These are phyloP conservation scores for Penicillium sp. DNA, from an alignment of 2,329 filamentous ascomycete genomes.

Conservation along the genomic window DNA sequence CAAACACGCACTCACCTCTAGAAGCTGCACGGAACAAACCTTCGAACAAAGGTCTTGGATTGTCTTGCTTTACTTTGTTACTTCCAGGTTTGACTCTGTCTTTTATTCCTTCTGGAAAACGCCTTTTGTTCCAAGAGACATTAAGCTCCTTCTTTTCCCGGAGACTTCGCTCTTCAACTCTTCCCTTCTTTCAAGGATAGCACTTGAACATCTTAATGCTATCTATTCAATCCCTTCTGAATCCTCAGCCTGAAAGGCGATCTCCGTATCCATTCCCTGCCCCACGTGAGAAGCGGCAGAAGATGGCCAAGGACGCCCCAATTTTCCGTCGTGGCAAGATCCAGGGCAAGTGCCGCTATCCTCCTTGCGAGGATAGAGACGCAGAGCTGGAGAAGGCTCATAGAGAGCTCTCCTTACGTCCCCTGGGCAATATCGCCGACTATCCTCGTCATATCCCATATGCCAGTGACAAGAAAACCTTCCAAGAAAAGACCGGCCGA, in stretches of 20 bases:
- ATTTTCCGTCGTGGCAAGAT: constrained; percentile 61
- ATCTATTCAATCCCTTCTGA: constrained; percentile 65
- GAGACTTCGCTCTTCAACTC: constrained; percentile 2
- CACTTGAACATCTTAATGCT: constrained; percentile 50
- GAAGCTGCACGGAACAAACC: constrained; percentile 17
- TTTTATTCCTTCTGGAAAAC: constrained; percentile 29
- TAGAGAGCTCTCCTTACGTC: constrained; percentile 62
- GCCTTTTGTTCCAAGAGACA: constrained; percentile 15
- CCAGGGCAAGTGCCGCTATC: constrained; percentile 69
- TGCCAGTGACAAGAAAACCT: constrained; percentile 89
- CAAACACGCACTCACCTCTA: constrained; percentile 21
- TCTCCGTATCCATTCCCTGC: constrained; percentile 12
- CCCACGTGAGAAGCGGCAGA: constrained; percentile 45
- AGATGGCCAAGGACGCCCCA: constrained; percentile 64
- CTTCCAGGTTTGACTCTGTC: constrained; percentile 16
- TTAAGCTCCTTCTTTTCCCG: constrained; percentile 12
- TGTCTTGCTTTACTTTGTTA: constrained; percentile 19
- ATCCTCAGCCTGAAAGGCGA: constrained; percentile 52
- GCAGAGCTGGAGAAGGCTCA: constrained; percentile 58
- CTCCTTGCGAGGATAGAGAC: constrained; percentile 68
- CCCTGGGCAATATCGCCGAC: constrained; percentile 58
- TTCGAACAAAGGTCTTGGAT: constrained; percentile 23
- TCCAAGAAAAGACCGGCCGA: constrained; percentile 78
- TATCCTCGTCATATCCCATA: constrained; percentile 81
- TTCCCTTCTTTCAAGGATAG: constrained; percentile 1